Evolutionary conservation across 2,329 filamentous ascomycete genomes (phyloP).

Genomic region (Dendrostoma leiphaemia): DNA sequence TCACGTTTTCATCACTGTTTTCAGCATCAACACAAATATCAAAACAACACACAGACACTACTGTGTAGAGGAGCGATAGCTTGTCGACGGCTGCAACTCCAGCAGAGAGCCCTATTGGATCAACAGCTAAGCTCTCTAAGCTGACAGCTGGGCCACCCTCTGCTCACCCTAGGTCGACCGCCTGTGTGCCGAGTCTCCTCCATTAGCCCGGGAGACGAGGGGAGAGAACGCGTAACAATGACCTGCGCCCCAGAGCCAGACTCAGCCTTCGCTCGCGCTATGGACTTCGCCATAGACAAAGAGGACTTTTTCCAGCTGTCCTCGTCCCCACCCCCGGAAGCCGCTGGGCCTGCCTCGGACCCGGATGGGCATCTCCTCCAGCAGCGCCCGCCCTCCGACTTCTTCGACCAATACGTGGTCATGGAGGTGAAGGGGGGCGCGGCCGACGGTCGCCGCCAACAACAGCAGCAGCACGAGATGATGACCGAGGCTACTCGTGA

Average conservation of each 20-base stretch:
- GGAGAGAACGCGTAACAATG: not conserved
- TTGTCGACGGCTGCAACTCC: not conserved
- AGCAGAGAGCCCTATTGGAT: not conserved
- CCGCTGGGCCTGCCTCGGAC: not conserved
- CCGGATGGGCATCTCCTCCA: not conserved
- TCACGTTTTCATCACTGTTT: not conserved
- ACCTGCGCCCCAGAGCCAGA: constrained; percentile 6
- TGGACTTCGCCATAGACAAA: constrained; percentile 18
- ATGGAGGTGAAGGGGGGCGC: constrained; percentile 6
- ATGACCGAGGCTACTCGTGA: too few species aligned
- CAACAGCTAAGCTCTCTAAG: constrained; percentile 4
- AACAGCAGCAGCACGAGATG: not conserved
- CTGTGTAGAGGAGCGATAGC: not conserved
- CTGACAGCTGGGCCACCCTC: not conserved
- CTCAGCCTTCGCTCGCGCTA: constrained; percentile 8
- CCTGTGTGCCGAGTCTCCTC: not conserved
- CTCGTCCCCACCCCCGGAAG: constrained; percentile 1
- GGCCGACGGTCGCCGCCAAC: not conserved
- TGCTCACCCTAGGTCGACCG: not conserved
- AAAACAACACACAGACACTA: not conserved
- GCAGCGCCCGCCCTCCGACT: constrained; percentile 9
- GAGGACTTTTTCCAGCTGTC: constrained; percentile 18
- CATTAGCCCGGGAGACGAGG: not conserved
- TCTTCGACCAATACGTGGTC: constrained; percentile 18
- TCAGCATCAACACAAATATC: not conserved